Evolutionary conservation across 192 early-diverging fungal species (phyloP).

Genomic region (Funneliformis geosporum): DNA sequence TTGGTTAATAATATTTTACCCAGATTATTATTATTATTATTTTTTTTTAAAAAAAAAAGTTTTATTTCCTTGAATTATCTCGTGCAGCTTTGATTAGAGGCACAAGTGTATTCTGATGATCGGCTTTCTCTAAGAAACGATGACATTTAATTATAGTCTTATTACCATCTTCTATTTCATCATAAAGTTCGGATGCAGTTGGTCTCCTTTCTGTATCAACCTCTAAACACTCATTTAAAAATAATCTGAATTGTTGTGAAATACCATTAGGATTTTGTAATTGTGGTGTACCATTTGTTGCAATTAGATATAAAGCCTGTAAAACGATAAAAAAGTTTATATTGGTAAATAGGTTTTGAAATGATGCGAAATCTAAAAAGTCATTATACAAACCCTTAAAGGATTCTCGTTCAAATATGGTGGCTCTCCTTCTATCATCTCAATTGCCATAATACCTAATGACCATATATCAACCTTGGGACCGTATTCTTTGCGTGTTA

Average conservation of each 20-base stretch:
- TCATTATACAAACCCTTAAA: slow-evolving; percentile 51
- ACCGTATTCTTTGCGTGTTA: slow-evolving; percentile 88
- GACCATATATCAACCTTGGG: slow-evolving; percentile 97
- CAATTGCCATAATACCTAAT: slow-evolving; percentile 96
- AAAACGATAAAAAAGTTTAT: background rate
- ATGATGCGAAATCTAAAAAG: background rate
- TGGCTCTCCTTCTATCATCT: slow-evolving; percentile 97
- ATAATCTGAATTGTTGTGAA: slow-evolving; percentile 78
- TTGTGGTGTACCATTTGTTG: slow-evolving; percentile 91
- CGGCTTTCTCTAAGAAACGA: slow-evolving; percentile 82
- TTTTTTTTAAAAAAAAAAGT: background rate
- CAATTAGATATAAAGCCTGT: slow-evolving; percentile 90
- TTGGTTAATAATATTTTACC: background rate
- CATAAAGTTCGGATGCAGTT: slow-evolving; percentile 74
- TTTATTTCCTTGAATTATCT: slow-evolving; percentile 47
- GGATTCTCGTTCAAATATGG: slow-evolving; percentile 96
- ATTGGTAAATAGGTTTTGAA: slow-evolving; percentile 41
- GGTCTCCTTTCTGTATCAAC: slow-evolving; percentile 83
- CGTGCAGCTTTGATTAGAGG: slow-evolving; percentile 79
- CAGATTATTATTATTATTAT: background rate
- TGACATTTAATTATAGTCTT: slow-evolving; percentile 44
- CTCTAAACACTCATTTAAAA: slow-evolving; percentile 78
- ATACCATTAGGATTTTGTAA: slow-evolving; percentile 85
- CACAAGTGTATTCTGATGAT: slow-evolving; percentile 75
- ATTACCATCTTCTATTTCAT: slow-evolving; percentile 12